phyloP scores from a whole-genome alignment of 352 stramenopile genomes.

The Pythium scleroteichum region DNA sequence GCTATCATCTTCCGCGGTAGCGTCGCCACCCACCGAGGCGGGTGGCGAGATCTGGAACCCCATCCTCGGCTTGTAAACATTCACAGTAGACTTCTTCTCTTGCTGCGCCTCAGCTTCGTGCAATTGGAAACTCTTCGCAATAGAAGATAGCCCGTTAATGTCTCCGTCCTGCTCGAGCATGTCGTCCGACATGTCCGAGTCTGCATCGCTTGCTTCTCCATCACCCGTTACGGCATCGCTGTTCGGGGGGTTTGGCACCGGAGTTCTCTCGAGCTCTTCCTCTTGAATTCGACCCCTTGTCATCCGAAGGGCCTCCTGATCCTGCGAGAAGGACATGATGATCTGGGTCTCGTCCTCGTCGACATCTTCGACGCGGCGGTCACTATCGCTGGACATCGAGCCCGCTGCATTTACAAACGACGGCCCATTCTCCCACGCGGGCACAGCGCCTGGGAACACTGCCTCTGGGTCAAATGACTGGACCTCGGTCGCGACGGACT shows the following conservation, averaged over 20 bases:
- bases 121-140: constrained; percentile 54
- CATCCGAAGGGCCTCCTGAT: constrained; percentile 34
- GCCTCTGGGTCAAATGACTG: constrained; percentile 27
- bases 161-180: constrained; percentile 70
- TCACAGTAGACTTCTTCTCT: constrained; percentile 30
- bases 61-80: constrained; percentile 46
- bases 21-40: constrained; percentile 25
- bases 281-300: constrained; percentile 45
- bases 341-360: constrained; percentile 87
- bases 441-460: neutral
- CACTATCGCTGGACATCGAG: constrained; percentile 21
- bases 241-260: neutral
- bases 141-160: constrained; percentile 41
- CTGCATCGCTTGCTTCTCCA: constrained; percentile 35
- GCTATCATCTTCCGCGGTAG: constrained; percentile 36
- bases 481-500: constrained; percentile 37
- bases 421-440: constrained; percentile 22
- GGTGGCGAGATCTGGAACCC: constrained; percentile 36
- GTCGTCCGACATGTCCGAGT: constrained; percentile 71
- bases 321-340: constrained; percentile 69
- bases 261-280: constrained; percentile 35
- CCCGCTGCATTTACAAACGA: constrained; percentile 47
- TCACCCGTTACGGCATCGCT: neutral
- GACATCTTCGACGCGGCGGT: constrained; percentile 38
- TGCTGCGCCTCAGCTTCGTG: constrained; percentile 20